Percentiles rank a stretch among this genome's conserved stretches.
Evolutionary conservation across 371 early-diverging fungal genomes (phyloP).

Genomic region (Aphelidium insulamus): DNA sequence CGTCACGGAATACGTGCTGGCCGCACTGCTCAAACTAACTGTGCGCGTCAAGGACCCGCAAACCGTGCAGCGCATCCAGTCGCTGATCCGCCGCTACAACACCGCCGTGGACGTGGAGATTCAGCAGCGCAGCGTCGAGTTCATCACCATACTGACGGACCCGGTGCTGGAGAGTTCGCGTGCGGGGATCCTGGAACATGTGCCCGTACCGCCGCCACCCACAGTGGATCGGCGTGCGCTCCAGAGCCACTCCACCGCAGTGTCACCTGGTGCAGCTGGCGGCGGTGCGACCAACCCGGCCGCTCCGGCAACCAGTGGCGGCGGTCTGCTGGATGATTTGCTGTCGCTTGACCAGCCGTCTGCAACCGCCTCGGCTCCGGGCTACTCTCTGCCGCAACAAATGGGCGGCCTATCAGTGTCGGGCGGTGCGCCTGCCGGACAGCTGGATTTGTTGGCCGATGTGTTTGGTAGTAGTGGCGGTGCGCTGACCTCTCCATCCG

Average conservation of each 20-base stretch:
- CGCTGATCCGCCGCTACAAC: slow-evolving; percentile 30
- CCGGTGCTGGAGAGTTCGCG: slow-evolving; percentile 44
- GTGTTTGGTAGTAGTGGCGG: slow-evolving; percentile 56
- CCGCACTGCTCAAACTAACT: slow-evolving; percentile 68
- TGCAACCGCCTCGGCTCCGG: slow-evolving; percentile 21
- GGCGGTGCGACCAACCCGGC: slow-evolving; percentile 7
- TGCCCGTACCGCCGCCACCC: slow-evolving; percentile 67
- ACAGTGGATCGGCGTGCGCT: slow-evolving; percentile 20
- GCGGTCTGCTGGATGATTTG: slow-evolving; percentile 16
- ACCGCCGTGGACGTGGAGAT: slow-evolving; percentile 65
- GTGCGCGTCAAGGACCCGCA: slow-evolving; percentile 38
- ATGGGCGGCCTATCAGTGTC: slow-evolving; percentile 7
- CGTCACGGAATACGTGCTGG: slow-evolving; percentile 59
- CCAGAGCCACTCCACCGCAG: too few species aligned
- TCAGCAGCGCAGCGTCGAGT: slow-evolving; percentile 84
- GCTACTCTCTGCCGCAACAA: slow-evolving; percentile 11
- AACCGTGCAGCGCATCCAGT: slow-evolving; percentile 20
- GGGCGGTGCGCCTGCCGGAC: slow-evolving; percentile 14
- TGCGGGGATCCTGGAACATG: slow-evolving; percentile 67
- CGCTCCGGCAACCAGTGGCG: slow-evolving; percentile 8
- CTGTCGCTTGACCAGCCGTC: slow-evolving; percentile 64
- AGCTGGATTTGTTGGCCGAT: slow-evolving; percentile 54
- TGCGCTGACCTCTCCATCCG: slow-evolving; percentile 6
- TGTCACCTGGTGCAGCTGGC: too few species aligned
- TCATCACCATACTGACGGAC: slow-evolving; percentile 40